Conservation (phyloP, 345 rosid genomes). For the Populus nigra region DNA sequence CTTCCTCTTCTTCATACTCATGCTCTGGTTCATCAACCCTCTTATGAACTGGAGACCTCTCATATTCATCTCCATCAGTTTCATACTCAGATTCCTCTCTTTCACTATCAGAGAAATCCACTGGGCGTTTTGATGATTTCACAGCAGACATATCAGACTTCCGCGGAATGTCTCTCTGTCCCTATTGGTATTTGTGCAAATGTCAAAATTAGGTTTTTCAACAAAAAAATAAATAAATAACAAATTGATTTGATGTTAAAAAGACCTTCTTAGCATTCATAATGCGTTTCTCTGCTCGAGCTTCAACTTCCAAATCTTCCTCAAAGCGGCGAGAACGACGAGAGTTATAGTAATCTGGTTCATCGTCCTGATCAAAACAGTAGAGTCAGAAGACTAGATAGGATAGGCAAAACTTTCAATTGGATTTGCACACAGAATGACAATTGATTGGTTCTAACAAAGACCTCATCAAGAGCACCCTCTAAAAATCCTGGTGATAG, state of each 20-base stretch:
- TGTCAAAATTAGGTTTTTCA: neutral
- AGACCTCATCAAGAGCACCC: constrained; percentile 94
- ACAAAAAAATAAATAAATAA: neutral
- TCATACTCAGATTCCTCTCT: constrained; percentile 95
- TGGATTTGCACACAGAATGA: neutral
- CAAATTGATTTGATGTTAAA: neutral
- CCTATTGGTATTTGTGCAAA: constrained; percentile 31
- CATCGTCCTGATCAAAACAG: constrained; percentile 60
- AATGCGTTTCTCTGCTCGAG: constrained; percentile 81
- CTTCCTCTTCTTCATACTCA: constrained; percentile 79
- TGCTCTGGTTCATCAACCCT: constrained; percentile 71
- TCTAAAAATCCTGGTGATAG: constrained; percentile 94
- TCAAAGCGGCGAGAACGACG: constrained; percentile 75
- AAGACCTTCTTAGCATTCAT: constrained; percentile 92
- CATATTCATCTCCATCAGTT: constrained; percentile 82
- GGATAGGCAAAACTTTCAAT: neutral
- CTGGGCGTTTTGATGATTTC: constrained; percentile 66
- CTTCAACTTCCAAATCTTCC: constrained; percentile 92
- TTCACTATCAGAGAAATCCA: constrained; percentile 82
- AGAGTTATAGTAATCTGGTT: constrained; percentile 70
- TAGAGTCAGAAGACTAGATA: neutral
- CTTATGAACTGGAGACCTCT: constrained; percentile 51
- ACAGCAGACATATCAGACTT: constrained; percentile 52
- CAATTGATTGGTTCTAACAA: neutral
- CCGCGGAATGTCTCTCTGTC: constrained; percentile 59